Conservation (phyloP, 192 early-diverging fungal species). For the Coemansia sp. region DNA sequence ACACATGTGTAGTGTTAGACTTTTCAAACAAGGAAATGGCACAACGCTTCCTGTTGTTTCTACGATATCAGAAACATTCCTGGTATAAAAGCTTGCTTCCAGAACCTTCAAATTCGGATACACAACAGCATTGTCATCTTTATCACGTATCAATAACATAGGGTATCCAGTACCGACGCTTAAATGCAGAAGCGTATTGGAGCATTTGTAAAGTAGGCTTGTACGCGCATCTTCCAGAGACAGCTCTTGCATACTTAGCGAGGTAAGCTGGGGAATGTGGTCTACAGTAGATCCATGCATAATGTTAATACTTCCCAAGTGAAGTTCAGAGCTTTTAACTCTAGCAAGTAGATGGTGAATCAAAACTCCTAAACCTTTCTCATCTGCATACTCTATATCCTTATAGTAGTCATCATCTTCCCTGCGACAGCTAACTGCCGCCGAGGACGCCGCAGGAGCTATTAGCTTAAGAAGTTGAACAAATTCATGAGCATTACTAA, state of each 20-base stretch:
- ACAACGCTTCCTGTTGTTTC: background rate
- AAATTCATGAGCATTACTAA: background rate
- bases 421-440: background rate
- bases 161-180: background rate
- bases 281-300: background rate
- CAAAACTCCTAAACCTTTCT: background rate
- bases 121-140: background rate
- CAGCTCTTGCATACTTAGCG: background rate
- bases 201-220: background rate
- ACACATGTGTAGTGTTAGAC: background rate
- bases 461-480: background rate
- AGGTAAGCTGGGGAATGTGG: background rate
- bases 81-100: background rate
- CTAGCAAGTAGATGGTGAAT: background rate
- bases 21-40: slow-evolving; percentile 1
- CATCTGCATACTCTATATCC: background rate
- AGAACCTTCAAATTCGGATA: slow-evolving; percentile 11
- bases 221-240: background rate
- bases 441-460: background rate
- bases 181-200: background rate
- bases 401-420: background rate
- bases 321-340: background rate
- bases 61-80: too few relatives aligned
- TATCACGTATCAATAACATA: background rate
- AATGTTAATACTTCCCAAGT: background rate